Base-by-base conservation (phyloP, 1,284 basidiomycete species). In the Cryptococcus deneoformans region DNA sequence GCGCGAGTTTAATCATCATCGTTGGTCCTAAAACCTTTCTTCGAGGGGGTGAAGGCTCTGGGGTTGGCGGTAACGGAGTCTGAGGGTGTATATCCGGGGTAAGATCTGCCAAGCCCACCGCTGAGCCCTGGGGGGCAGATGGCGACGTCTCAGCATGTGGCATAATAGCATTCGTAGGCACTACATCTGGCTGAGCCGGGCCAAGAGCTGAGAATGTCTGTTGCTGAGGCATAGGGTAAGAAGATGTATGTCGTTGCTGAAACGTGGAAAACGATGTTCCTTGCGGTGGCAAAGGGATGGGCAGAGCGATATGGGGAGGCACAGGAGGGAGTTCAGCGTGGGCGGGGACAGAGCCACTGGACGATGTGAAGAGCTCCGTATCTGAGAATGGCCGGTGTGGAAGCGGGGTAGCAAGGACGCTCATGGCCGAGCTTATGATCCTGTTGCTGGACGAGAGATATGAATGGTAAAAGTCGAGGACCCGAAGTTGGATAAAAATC, bases 1-100 rank as follows among this genome's bases (percentile, higher is more conserved):
- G 65, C 2, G 70, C 68, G n/a, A 70, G 58, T 38, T 67, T 64
- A 54, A 68, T 61, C 65, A 70, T 68, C 54, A 66, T 61, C 12
- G 64, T 61, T 0, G 69, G 64, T 37, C 66, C 63, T 24, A 66
- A 58, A 3, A 64, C 49, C 49, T 69, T 68, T 46, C 56, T 61
- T 11, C 14, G 16, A 20, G 67, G 67, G 10, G 66, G 68, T 9
- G 70, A 72, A 1, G 68, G 63, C 29, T 72, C 68, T 7, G 70
- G 68, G 1, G 68, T 72, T 0, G 65, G 68, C 3, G 70, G 70
- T 12, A 72, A 46, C 29, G 56, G 52, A 1, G 54, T 52, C 52
- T 67, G 64, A 38, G 58, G 50, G n/a, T 20, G 46, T 7, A 51
- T n/a, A 16, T 63, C 64, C 5, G 58, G 58, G 3, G 58, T 53